Conservation (phyloP, 2,329 filamentous ascomycete genomes). For the Ceratocystis alfenasii region DNA sequence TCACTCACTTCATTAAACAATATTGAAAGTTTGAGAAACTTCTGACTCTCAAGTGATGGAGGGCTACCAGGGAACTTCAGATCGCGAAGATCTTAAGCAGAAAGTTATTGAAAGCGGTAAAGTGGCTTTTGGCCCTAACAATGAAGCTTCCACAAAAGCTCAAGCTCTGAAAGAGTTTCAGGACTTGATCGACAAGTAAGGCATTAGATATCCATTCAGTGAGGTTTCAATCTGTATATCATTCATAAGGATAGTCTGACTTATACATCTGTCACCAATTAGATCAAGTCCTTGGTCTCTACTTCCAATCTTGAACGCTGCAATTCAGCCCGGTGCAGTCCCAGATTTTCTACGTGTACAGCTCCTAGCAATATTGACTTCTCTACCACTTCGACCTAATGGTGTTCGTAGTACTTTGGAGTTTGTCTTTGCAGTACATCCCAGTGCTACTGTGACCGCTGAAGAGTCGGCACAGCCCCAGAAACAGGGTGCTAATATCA, state of each 20-base stretch:
- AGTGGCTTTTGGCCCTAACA: slow-evolving; percentile 39
- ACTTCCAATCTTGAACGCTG: slow-evolving; percentile 48
- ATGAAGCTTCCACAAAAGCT: slow-evolving; percentile 29
- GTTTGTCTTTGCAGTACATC: slow-evolving; percentile 58
- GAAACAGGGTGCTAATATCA: slow-evolving; percentile 51
- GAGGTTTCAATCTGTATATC: not conserved
- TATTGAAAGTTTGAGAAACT: too few species aligned
- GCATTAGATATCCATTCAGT: not conserved
- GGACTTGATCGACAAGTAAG: slow-evolving; percentile 39
- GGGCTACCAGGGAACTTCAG: slow-evolving; percentile 24
- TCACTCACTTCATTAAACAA: too few species aligned
- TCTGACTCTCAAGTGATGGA: slow-evolving; percentile 26
- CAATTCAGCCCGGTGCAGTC: slow-evolving; percentile 49
- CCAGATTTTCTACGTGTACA: slow-evolving; percentile 48
- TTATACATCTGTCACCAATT: not conserved
- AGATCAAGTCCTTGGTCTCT: slow-evolving; percentile 39
- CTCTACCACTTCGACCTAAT: slow-evolving; percentile 47
- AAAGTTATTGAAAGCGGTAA: slow-evolving; percentile 32
- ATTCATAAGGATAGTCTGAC: not conserved
- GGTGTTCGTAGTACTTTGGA: slow-evolving; percentile 58
- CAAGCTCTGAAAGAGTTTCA: slow-evolving; percentile 34
- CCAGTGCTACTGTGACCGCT: slow-evolving; percentile 36
- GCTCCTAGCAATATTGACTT: slow-evolving; percentile 46
- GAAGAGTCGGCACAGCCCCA: slow-evolving; percentile 36
- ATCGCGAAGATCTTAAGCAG: slow-evolving; percentile 14